A percentile compares a stretch with the other conserved stretches of the same genome.
Conservation (phyloP, 139 green algal genomes). For the Ulvella scutata region DNA sequence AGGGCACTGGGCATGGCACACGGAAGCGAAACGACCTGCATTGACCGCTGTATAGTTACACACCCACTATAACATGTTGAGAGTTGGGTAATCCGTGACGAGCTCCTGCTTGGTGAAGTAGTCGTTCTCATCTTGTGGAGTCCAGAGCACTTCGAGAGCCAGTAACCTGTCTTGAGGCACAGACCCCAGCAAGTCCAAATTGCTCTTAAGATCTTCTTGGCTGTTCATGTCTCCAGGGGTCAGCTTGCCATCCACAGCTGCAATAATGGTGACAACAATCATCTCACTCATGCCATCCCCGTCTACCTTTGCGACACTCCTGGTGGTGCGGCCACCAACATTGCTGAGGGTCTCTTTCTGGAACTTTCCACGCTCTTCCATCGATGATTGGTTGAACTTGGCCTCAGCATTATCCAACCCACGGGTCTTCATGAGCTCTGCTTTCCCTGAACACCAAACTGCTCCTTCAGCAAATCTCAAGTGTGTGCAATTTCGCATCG, state of each 20-base stretch:
- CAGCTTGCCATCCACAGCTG: conserved; percentile 51
- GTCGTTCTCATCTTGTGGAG: conserved; percentile 77
- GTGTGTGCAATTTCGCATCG: too few relatives aligned
- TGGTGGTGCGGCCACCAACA: conserved; percentile 39
- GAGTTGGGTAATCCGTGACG: conserved; percentile 59
- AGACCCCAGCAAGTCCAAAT: conserved; percentile 53
- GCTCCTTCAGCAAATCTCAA: neutral
- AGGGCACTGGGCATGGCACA: too few relatives aligned
- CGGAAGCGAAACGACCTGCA: too few relatives aligned
- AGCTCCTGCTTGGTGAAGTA: conserved; percentile 70
- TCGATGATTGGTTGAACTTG: conserved; percentile 48
- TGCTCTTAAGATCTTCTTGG: conserved; percentile 25
- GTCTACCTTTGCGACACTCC: neutral
- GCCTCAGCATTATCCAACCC: conserved; percentile 33
- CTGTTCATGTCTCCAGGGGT: conserved; percentile 50
- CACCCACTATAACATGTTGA: conserved; percentile 37
- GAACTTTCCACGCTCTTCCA: conserved; percentile 80
- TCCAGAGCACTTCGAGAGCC: conserved; percentile 96
- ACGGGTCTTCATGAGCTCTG: conserved; percentile 1
- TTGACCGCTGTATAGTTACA: too few relatives aligned
- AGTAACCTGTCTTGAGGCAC: conserved; percentile 48
- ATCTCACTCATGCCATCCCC: conserved; percentile 35
- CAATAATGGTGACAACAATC: conserved; percentile 78
- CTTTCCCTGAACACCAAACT: neutral
- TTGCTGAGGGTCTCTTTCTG: conserved; percentile 86